A percentile compares a stretch with the other conserved stretches of the same genome.
These are phyloP conservation scores for Thalassiosira delicatula DNA, from an alignment of 352 stramenopile genomes.

Conservation along the genomic window DNA sequence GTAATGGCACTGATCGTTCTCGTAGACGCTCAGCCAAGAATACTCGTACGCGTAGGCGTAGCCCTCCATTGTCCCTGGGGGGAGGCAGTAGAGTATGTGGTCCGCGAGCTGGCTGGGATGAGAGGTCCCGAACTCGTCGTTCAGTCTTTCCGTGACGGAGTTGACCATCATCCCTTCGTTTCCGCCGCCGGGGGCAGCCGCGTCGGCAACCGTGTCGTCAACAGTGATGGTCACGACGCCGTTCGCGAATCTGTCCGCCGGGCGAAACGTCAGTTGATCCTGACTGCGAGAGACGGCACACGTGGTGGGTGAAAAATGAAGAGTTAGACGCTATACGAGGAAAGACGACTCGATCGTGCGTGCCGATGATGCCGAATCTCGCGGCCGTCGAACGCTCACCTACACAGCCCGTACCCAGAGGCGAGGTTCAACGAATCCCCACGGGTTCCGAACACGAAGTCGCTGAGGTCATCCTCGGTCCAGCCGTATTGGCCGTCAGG, in stretches of 20 bases:
- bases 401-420: background rate
- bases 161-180: constrained; percentile 24
- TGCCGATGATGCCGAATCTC: too few relatives aligned
- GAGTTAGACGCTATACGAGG: too few relatives aligned
- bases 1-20: constrained; percentile 60
- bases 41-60: constrained; percentile 73
- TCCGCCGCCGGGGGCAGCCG: background rate
- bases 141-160: constrained; percentile 38
- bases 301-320: too few relatives aligned
- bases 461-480: constrained; percentile 12
- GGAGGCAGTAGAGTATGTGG: constrained; percentile 67
- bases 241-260: too few relatives aligned
- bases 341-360: too few relatives aligned
- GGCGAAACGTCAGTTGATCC: too few relatives aligned
- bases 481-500: constrained; percentile 9
- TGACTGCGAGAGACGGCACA: too few relatives aligned
- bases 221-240: constrained; percentile 47
- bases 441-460: constrained; percentile 27
- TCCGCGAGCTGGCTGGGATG: constrained; percentile 34
- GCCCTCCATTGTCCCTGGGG: constrained; percentile 39
- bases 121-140: constrained; percentile 26
- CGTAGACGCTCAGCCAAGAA: constrained; percentile 57
- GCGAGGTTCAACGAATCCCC: constrained; percentile 6
- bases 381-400: too few relatives aligned
- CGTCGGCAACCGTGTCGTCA: background rate